These are phyloP conservation scores for Fusarium sp. DNA, from an alignment of 2,329 filamentous ascomycete species.

Conservation along the genomic window DNA sequence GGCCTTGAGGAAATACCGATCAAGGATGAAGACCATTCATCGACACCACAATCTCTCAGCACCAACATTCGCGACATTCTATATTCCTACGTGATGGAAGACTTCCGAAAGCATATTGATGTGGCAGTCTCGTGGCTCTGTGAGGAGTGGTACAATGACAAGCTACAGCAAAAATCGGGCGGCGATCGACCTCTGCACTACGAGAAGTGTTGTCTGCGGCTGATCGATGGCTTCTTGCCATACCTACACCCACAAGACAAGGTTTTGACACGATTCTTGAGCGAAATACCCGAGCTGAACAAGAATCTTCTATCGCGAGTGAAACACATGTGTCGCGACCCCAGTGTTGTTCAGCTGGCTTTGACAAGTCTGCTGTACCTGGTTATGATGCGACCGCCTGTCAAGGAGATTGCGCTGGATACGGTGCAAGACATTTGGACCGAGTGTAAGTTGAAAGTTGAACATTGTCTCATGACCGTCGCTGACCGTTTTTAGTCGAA, in stretches of 20 bases:
- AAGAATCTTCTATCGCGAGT: slow-evolving; percentile 80
- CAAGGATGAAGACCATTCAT: slow-evolving; percentile 69
- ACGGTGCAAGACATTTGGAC: slow-evolving; percentile 77
- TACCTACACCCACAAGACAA: slow-evolving; percentile 95
- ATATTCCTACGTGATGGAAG: slow-evolving; percentile 89
- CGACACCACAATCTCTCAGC: slow-evolving; percentile 65
- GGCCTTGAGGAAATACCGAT: slow-evolving; percentile 74
- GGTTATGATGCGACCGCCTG: slow-evolving; percentile 77
- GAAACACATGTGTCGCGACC: slow-evolving; percentile 75
- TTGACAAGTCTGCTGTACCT: slow-evolving; percentile 76
- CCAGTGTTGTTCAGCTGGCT: slow-evolving; percentile 74
- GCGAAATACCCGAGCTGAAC: slow-evolving; percentile 88
- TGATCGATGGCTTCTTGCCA: slow-evolving; percentile 91
- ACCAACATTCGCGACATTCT: slow-evolving; percentile 84
- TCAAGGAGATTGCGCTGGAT: slow-evolving; percentile 74
- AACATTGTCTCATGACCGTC: slow-evolving; percentile 2
- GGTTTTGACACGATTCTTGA: slow-evolving; percentile 89
- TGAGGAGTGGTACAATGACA: slow-evolving; percentile 98
- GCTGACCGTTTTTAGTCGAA: slow-evolving; percentile 63
- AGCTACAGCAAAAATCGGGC: slow-evolving; percentile 60
- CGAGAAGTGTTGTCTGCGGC: slow-evolving; percentile 81
- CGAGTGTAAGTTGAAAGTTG: slow-evolving; percentile 67
- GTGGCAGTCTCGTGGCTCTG: slow-evolving; percentile 94
- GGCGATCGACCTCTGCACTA: slow-evolving; percentile 75
- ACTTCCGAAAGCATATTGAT: slow-evolving; percentile 91